Evolutionary conservation across 2,329 filamentous ascomycete species (phyloP).

Genomic region (Venturia nashicola): DNA sequence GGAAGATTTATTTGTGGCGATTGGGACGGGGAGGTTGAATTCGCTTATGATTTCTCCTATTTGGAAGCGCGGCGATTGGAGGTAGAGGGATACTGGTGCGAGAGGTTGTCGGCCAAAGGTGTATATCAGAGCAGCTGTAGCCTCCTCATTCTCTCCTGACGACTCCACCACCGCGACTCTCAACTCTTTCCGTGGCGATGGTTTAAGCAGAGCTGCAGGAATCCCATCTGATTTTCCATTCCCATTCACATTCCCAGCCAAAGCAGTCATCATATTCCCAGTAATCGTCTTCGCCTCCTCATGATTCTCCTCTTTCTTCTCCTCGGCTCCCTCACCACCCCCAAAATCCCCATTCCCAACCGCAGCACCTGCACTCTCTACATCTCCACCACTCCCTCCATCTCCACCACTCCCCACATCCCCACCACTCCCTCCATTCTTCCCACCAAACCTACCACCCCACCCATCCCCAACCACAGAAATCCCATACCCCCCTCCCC

Average conservation of each 20-base stretch:
- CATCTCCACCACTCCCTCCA: not conserved
- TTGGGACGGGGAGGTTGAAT: constrained; percentile 14
- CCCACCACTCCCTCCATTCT: not conserved
- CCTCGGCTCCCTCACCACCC: not conserved
- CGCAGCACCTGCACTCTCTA: not conserved
- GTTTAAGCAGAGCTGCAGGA: not conserved
- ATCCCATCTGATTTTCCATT: not conserved
- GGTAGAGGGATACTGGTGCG: constrained; percentile 16
- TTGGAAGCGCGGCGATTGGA: constrained; percentile 16
- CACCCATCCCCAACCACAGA: not conserved
- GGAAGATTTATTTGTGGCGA: not conserved
- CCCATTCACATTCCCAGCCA: not conserved
- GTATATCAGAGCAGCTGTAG: constrained; percentile 18
- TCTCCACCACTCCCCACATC: not conserved
- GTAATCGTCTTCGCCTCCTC: not conserved
- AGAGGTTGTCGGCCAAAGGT: constrained; percentile 16
- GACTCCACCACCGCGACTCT: constrained; percentile 14
- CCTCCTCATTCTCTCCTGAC: constrained; percentile 20
- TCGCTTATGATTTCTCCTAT: constrained; percentile 17
- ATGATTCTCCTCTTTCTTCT: not conserved
- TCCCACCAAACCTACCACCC: not conserved
- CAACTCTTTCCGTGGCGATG: not conserved
- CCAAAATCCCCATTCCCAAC: not conserved
- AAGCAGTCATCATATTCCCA: not conserved
- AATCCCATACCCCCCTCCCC: not conserved